Evolutionary conservation across 306 rosid species (phyloP), one percentile per base, ranked within the genome.

Genomic region (Dryas drummondii): DNA sequence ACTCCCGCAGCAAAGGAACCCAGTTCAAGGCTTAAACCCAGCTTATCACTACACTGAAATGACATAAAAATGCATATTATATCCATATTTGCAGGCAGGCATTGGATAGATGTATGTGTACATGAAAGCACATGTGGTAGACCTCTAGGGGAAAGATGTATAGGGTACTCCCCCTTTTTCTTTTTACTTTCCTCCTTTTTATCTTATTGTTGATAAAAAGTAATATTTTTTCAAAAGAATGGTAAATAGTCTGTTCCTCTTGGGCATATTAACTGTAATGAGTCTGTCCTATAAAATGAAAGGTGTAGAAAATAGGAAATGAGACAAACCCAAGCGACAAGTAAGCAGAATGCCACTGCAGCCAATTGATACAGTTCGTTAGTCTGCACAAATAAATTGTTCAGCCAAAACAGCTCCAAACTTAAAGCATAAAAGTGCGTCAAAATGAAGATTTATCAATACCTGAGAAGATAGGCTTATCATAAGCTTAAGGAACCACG

Each of bases 1-100:
- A 96, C 98, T 50, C 99, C 98, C 2, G 97, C 98, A n/a, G 99
- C 98, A 72, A 92, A 96, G 68, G 99, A 96, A 80, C 99, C 99
- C 56, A 96, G 81, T 80, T 96, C 98, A 74, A 96, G 91, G 76
- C 99, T 96, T 79, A 96, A 83, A 74, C 99, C 96, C 82, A 96
- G 88, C 88, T 96, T 96, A 86, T 92, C 99, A 81, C 98, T 96
- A 84, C 96, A 89, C 98, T 96, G 98, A 81, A 92, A 87, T 73
- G 73, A 78, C 73, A 82, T 54, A 82, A 60, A 56, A 73, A 68
- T 65, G 54, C 56, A 53, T 76, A 81, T 80, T 79, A 75, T 45
- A 66, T 64, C 37, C 45, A 52, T 52, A 70, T 57, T 54, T 74
- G 71, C 77, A 80, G 71, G 58, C 54, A 72, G 50, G 72, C 46